Evolutionary conservation across 2,329 filamentous ascomycete genomes (phyloP), one percentile per base, ranked within the genome.

Genomic region (Drechslerella dactyloides): DNA sequence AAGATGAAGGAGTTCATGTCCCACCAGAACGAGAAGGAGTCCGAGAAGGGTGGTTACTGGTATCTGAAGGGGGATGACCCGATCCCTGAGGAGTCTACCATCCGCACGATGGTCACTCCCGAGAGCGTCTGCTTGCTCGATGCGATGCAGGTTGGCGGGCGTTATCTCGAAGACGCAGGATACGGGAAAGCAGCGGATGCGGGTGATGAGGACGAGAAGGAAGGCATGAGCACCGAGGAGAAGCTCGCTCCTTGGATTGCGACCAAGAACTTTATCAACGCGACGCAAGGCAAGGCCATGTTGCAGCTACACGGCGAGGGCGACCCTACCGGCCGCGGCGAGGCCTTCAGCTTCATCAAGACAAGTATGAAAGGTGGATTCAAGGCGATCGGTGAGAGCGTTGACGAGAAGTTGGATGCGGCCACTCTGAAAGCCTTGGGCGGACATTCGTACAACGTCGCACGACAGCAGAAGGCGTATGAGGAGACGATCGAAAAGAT

Each of bases 331-430:
- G 92, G 92, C 23, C 90, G 93, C 76, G 94, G 94, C 1, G 87
- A 97, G 69, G 94, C 91, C 1, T 96, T 97, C 82, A 97, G 91
- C 78, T 97, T 99, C 79, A 93, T 99, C 79, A 92, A 94, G 78
- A 97, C 93, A 0, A 96, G 91, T 0, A 99, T 99, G 94, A 99
- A 99, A 80, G 94, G 94, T 73, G 94, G 94, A 0, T 99, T 77
- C 37, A 77, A 77, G 40, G 76, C 76, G 2, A 74, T 77, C 35
- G 76, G 76, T 1, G 76, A 77, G 55, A 75, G 73, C 6, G 75
- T 77, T 1, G 76, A 77, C 30, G 76, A 77, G 53, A 77, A 77
- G 44, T 73, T 77, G 60, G 76, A 77, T 37, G 76, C 76, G 37
- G 74, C 75, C 1, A 75, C 75, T 15, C 69, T 77, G n/a, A 77